Conservation (phyloP, 2,329 filamentous ascomycete genomes). For the Talaromyces rugulosus region DNA sequence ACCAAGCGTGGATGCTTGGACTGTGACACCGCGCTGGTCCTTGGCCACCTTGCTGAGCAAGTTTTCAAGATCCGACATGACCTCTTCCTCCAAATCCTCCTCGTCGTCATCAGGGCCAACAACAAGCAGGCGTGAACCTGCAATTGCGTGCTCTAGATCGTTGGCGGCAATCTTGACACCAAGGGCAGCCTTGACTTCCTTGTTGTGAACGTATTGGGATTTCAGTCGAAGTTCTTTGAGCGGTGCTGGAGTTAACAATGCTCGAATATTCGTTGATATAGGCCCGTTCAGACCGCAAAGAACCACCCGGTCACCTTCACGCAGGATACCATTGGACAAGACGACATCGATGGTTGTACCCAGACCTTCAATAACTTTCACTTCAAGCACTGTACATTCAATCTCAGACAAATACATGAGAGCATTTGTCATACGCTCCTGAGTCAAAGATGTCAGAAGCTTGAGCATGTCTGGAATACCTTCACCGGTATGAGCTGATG, state of each 20-base stretch:
- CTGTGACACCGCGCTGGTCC: constrained; percentile 88
- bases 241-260: constrained; percentile 85
- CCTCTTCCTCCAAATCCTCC: constrained; percentile 92
- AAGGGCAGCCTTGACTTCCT: constrained; percentile 95
- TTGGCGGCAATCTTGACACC: constrained; percentile 99
- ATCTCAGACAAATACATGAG: constrained; percentile 99
- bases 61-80: constrained; percentile 89
- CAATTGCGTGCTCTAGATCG: constrained; percentile 91
- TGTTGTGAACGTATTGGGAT: constrained; percentile 96
- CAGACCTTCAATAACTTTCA: constrained; percentile 98
- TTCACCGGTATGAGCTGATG: constrained; percentile 97
- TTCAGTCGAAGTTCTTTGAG: constrained; percentile 94
- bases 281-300: constrained; percentile 95
- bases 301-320: constrained; percentile 91
- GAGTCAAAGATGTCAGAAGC: constrained; percentile 84
- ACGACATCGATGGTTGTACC: constrained; percentile 98
- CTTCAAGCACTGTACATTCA: constrained; percentile 94
- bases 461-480: constrained; percentile 99
- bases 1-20: constrained; percentile 94
- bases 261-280: constrained; percentile 92
- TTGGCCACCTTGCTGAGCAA: constrained; percentile 89
- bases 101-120: constrained; percentile 95
- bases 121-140: constrained; percentile 89
- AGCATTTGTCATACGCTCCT: constrained; percentile 94
- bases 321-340: constrained; percentile 88